Base-by-base conservation (phyloP, 1,284 basidiomycete genomes). In the Vanrija sp. region DNA sequence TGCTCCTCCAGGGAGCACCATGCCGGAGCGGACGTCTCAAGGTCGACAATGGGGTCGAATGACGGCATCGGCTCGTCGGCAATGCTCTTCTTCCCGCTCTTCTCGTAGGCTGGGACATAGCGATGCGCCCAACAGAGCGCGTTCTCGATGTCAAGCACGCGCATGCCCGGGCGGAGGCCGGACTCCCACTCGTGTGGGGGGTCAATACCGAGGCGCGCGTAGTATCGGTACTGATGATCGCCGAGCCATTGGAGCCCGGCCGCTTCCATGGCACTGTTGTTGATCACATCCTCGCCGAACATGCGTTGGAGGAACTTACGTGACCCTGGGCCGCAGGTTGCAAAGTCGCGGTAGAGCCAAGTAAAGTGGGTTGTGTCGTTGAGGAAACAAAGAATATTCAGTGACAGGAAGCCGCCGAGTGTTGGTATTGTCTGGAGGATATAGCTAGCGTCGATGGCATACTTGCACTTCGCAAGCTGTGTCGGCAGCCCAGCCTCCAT, bases 121-220 rank as follows among this genome's bases (percentile, higher is more conserved):
- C 68, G 63, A 52, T 68, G 65, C 42, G 50, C 54, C 68, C 68
- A 70, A 43, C 68, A 70, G n/a, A 70, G 52, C 1, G 68, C 58
- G 50, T 68, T 70, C 47, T 68, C 68, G 40, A 67, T 42, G 51
- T 68, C 66, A 14, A 70, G 54, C 4, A 64, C 65, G 21, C 66
- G 58, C 63, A 70, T 61, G 3, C 68, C 68, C 3, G 68, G 66
- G 45, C 61, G 51, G 7, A 67, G 39, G 3, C 66, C 68, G 23
- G 34, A 29, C 28, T 57, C 47, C 49, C 47, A 55, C n/a, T 60
- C 68, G 49, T 68, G 60, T 6, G 65, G 66, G 12, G 68, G 66
- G 47, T 63, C 60, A 29, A 57, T 51, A 7, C 62, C 63, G 1
- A 70, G 47, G 18, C 66, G 54, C 15, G 56, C 57, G 55, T 61